These are phyloP conservation scores for Apiotrichum porosum DNA, from an alignment of 1,284 basidiomycete species.

Conservation along the genomic window DNA sequence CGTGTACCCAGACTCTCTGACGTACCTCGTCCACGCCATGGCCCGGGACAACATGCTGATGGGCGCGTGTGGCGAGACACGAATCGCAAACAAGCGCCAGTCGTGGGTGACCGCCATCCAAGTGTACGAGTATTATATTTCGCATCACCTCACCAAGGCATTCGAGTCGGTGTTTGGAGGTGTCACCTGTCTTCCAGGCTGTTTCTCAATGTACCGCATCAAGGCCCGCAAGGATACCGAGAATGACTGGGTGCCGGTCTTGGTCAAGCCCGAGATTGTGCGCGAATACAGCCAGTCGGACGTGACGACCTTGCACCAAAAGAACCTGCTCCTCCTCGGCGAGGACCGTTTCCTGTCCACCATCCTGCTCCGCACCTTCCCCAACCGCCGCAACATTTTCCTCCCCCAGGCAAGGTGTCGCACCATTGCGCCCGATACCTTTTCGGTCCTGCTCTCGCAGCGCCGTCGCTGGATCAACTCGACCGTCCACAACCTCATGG, in stretches of 20 bases:
- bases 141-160: constrained; percentile 94
- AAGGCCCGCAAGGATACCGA: constrained; percentile 83
- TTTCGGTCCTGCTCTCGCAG: constrained; percentile 87
- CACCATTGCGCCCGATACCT: constrained; percentile 94
- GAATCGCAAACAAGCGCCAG: constrained; percentile 95
- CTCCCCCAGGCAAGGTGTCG: constrained; percentile 91
- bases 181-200: constrained; percentile 97
- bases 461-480: constrained; percentile 99
- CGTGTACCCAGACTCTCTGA: constrained; percentile 79
- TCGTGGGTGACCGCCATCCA: constrained; percentile 99
- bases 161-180: constrained; percentile 99
- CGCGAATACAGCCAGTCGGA: constrained; percentile 93
- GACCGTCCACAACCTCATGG: constrained; percentile 98
- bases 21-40: constrained; percentile 91
- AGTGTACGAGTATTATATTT: constrained; percentile 97
- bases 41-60: constrained; percentile 97
- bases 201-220: constrained; percentile 98
- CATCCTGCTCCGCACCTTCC: constrained; percentile 90
- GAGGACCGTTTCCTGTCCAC: constrained; percentile 99
- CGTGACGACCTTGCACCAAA: constrained; percentile 93
- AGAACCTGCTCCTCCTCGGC: constrained; percentile 91
- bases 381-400: constrained; percentile 99
- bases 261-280: constrained; percentile 95
- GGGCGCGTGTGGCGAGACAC: constrained; percentile 98
- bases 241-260: constrained; percentile 96